phyloP scores from a whole-genome alignment of 495 filamentous ascomycete species.

The Saxispiralis lemnorum region DNA sequence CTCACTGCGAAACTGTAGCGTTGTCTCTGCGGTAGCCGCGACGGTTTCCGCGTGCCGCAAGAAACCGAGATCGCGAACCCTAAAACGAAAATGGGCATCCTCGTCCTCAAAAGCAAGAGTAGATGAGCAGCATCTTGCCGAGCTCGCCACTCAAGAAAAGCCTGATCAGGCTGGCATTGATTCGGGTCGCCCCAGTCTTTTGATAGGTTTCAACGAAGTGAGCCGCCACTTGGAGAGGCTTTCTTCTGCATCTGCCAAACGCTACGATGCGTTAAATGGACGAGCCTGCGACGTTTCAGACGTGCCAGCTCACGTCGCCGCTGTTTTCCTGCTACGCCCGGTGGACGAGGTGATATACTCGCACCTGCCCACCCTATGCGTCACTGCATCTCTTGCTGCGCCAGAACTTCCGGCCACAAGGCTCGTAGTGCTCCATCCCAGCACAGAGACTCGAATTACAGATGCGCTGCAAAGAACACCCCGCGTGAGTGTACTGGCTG shows the following conservation, averaged over 20 bases:
- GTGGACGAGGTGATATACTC: constrained; percentile 25
- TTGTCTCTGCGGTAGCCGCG: constrained; percentile 8
- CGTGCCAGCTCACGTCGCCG: constrained; percentile 18
- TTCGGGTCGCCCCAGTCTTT: constrained; percentile 26
- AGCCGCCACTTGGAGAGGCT: constrained; percentile 31
- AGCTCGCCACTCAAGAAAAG: no score
- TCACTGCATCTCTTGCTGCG: constrained; percentile 31
- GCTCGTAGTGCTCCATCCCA: constrained; percentile 37
- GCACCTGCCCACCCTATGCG: constrained; percentile 42
- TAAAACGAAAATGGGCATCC: not conserved
- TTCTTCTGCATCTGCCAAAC: not conserved
- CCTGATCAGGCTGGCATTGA: no score
- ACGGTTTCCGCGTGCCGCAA: not conserved
- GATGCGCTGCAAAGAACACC: constrained; percentile 34
- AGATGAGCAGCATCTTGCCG: no score
- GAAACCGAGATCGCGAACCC: constrained; percentile 4
- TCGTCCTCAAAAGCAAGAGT: no score
- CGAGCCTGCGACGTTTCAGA: not conserved
- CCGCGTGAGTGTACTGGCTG: constrained; percentile 39
- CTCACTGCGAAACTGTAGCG: constrained; percentile 15
- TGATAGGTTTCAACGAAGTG: constrained; percentile 40
- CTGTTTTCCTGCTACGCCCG: constrained; percentile 38
- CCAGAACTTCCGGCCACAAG: constrained; percentile 25
- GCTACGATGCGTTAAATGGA: constrained; percentile 3
- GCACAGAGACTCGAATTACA: constrained; percentile 33